A percentile compares a stretch with the other conserved stretches of the same genome.
phyloP scores from a whole-genome alignment of 2,329 filamentous ascomycete genomes.

The Colletotrichum spaethianum region DNA sequence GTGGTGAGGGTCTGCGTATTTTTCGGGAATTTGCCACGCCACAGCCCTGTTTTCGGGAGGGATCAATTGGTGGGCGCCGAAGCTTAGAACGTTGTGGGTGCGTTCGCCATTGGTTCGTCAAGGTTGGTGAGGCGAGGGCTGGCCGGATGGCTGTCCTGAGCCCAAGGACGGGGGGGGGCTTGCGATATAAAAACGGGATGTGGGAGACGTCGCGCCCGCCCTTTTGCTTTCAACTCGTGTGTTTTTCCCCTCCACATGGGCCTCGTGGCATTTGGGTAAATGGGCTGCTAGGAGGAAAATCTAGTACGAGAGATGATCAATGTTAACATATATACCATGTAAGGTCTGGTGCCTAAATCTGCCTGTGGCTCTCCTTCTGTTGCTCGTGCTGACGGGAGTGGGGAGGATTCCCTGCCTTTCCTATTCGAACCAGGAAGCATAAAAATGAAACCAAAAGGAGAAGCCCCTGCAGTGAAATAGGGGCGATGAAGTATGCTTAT shows the following conservation, averaged over 20 bases:
- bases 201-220: background rate
- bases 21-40: slow-evolving; percentile 4
- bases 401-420: background rate
- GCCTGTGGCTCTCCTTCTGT: slow-evolving; percentile 6
- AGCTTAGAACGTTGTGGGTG: background rate
- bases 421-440: slow-evolving; percentile 11
- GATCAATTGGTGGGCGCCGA: background rate
- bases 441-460: slow-evolving; percentile 22
- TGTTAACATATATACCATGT: background rate
- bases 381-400: slow-evolving; percentile 20
- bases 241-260: background rate
- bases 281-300: background rate
- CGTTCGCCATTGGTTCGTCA: slow-evolving; percentile 9
- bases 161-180: background rate
- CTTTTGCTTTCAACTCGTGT: background rate
- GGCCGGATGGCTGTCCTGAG: background rate
- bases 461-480: slow-evolving; percentile 14
- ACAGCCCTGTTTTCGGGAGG: slow-evolving; percentile 12
- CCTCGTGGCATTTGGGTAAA: too few relatives aligned
- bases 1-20: background rate
- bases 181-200: slow-evolving; percentile 1
- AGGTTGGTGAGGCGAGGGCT: slow-evolving; percentile 1
- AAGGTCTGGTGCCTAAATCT: slow-evolving; percentile 22
- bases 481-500: background rate
- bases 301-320: background rate